Percentiles rank a stretch among this genome's conserved stretches.
Conservation (phyloP, 148 eudicot species). For the Salicornia ramosissima region DNA sequence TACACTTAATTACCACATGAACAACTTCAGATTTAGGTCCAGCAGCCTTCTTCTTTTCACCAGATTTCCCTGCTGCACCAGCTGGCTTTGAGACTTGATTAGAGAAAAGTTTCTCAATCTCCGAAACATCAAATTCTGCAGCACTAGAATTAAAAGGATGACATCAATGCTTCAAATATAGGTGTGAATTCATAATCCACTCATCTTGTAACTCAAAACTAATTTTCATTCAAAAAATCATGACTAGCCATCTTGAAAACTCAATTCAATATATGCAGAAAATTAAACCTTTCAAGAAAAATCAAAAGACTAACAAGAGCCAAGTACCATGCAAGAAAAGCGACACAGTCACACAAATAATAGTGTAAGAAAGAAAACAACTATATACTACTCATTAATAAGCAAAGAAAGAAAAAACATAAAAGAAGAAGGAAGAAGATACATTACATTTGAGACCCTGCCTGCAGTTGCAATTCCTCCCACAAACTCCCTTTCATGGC, state of each 20-base stretch:
- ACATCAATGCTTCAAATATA: conserved; percentile 28
- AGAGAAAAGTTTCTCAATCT: conserved; percentile 88
- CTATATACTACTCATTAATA: neutral
- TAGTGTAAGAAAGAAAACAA: neutral
- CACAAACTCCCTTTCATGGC: conserved; percentile 91
- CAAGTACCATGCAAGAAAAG: neutral
- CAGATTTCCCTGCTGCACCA: conserved; percentile 57
- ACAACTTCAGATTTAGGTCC: conserved; percentile 80
- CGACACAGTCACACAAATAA: neutral
- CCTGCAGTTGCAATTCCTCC: conserved; percentile 96
- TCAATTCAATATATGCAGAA: neutral
- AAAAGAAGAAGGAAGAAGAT: too few relatives aligned
- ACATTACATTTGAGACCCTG: conserved; percentile 70
- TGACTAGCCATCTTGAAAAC: neutral
- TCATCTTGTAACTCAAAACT: neutral
- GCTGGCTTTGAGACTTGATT: conserved; percentile 64
- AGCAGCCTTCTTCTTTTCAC: conserved; percentile 54
- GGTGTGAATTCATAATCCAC: neutral
- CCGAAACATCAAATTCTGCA: conserved; percentile 82
- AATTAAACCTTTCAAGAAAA: too few relatives aligned
- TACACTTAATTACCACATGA: conserved; percentile 56
- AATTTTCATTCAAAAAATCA: neutral
- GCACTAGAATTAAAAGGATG: conserved; percentile 42
- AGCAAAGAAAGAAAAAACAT: conserved; percentile 33
- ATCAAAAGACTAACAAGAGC: too few relatives aligned